phyloP scores from a whole-genome alignment of 2,329 filamentous ascomycete genomes.

The Aspergillus bombycis region DNA sequence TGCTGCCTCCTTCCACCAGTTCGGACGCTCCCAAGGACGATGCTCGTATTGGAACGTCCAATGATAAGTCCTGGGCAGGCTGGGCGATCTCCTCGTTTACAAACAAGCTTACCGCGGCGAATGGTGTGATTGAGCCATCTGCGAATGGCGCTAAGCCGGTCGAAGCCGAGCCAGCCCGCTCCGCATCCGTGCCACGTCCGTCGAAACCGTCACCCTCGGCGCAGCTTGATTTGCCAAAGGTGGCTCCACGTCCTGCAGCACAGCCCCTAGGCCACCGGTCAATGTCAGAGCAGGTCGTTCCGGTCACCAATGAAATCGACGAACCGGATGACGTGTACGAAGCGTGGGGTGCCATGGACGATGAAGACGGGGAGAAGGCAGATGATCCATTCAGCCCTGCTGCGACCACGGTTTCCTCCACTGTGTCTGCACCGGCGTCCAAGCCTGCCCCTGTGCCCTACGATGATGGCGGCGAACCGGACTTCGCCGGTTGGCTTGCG shows the following conservation, averaged over 20 bases:
- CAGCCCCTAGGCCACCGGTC: constrained; percentile 40
- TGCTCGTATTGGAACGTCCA: constrained; percentile 79
- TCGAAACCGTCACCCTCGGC: constrained; percentile 34
- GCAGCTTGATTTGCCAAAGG: constrained; percentile 26
- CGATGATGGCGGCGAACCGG: constrained; percentile 85
- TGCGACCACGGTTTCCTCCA: constrained; percentile 31
- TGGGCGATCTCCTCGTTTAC: constrained; percentile 99
- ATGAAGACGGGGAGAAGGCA: constrained; percentile 58
- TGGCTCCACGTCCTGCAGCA: constrained; percentile 26
- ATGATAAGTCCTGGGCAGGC: constrained; percentile 78
- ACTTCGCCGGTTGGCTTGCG: constrained; percentile 93
- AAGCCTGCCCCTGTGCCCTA: constrained; percentile 58
- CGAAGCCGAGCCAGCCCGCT: constrained; percentile 47
- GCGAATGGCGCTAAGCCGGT: constrained; percentile 50
- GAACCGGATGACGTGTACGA: constrained; percentile 66
- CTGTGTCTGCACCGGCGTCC: constrained; percentile 29
- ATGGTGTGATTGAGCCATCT: constrained; percentile 78
- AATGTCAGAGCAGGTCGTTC: constrained; percentile 45
- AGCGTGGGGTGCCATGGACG: constrained; percentile 72
- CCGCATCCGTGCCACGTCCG: constrained; percentile 54
- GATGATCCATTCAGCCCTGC: constrained; percentile 46
- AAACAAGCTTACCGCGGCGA: constrained; percentile 83
- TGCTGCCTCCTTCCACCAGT: constrained; percentile 66
- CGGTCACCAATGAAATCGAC: constrained; percentile 50
- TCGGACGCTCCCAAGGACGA: constrained; percentile 50